Evolutionary conservation across 2,329 filamentous ascomycete species (phyloP).

Genomic region (Penicillium vulpinum): DNA sequence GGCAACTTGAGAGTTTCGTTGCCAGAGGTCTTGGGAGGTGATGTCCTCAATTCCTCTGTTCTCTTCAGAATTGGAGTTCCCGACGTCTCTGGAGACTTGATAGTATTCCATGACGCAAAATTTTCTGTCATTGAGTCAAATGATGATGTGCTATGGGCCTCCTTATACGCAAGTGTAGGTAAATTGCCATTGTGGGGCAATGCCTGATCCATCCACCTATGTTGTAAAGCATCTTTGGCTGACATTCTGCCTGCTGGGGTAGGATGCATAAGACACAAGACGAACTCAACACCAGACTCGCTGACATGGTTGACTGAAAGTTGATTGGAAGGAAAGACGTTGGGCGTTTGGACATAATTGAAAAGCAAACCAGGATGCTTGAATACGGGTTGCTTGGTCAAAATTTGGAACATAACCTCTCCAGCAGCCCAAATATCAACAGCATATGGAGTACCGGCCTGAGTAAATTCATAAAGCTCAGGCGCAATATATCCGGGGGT

Average conservation of each 20-base stretch:
- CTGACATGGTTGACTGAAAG: neutral
- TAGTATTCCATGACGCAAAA: neutral
- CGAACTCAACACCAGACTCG: neutral
- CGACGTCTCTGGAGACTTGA: neutral
- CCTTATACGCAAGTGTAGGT: neutral
- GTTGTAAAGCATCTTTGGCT: neutral
- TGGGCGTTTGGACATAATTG: neutral
- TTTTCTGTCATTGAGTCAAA: neutral
- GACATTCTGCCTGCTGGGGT: neutral
- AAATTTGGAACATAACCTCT: neutral
- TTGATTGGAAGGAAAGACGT: neutral
- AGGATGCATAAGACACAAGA: neutral
- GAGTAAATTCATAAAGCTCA: neutral
- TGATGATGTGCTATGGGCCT: neutral
- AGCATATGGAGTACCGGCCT: neutral
- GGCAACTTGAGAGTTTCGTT: no score
- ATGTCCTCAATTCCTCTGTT: neutral
- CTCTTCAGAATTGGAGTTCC: neutral
- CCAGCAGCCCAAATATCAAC: neutral
- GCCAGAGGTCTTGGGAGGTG: neutral
- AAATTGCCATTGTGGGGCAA: neutral
- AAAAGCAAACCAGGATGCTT: neutral
- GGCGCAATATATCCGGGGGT: conserved; percentile 3
- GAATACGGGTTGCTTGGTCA: neutral
- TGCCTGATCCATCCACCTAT: neutral